Percentiles rank a stretch among this genome's conserved stretches.
These are phyloP conservation scores for Phytophthora ohioensis DNA, from an alignment of 352 stramenopile species.

Conservation along the genomic window DNA sequence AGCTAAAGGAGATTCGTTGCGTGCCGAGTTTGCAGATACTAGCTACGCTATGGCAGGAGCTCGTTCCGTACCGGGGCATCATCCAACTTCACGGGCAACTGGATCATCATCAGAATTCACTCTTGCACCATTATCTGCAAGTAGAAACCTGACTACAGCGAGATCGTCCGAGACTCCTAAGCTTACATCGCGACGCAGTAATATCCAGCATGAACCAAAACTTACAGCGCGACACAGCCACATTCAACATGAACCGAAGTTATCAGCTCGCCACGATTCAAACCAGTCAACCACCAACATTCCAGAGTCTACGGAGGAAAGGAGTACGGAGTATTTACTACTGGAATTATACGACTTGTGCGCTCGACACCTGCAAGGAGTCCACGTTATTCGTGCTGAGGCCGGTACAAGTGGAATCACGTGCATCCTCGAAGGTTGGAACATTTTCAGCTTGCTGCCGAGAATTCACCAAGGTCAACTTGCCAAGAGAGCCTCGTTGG, in stretches of 20 bases:
- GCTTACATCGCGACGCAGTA: conserved; percentile 11
- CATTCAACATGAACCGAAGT: not conserved
- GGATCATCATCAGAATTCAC: conserved; percentile 22
- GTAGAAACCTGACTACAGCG: conserved; percentile 9
- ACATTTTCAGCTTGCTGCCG: conserved; percentile 69
- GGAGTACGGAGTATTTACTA: conserved; percentile 55
- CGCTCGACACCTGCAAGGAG: conserved; percentile 54
- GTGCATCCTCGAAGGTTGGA: conserved; percentile 69
- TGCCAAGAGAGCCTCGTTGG: conserved; percentile 37
- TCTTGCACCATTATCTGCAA: conserved; percentile 17
- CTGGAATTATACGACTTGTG: conserved; percentile 71
- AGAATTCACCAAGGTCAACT: conserved; percentile 44
- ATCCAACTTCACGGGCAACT: conserved; percentile 2
- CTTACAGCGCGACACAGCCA: not conserved
- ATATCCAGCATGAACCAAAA: conserved; percentile 15
- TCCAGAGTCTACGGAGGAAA: conserved; percentile 33
- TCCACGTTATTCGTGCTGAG: conserved; percentile 64
- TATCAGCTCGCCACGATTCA: conserved; percentile 2
- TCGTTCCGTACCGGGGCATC: conserved; percentile 6
- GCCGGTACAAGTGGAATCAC: conserved; percentile 71
- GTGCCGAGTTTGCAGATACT: conserved; percentile 58
- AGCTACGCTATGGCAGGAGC: conserved; percentile 26
- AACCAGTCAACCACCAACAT: conserved; percentile 13
- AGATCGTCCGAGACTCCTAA: conserved; percentile 15
- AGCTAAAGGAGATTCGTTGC: conserved; percentile 52